Evolutionary conservation across 371 early-diverging fungal species (phyloP), one percentile per base, ranked within the genome.

Genomic region (Basidiobolus meristosporus): DNA sequence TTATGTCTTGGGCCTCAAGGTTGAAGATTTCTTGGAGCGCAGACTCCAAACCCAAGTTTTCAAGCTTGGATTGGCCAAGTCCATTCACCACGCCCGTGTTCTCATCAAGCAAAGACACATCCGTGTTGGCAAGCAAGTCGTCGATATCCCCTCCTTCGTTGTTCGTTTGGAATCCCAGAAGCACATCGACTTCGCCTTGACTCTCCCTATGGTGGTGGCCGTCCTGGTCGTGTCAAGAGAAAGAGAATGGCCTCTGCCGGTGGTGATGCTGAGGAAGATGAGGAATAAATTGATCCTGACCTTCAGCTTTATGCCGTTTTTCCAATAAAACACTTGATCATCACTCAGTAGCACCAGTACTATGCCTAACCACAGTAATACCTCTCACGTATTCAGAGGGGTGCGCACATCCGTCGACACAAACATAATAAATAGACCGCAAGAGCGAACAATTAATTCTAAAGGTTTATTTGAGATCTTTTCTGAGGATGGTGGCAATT

Each of bases 31-130:
- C 71, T 73, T 99, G 73, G 97, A 98, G 70, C 85, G 99, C 56
- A 86, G 99, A 57, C 86, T 99, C 52, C 99, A 99, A 73, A 92
- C 96, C 56, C 92, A 90, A 73, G 98, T 99, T 49, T 93, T 91
- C 84, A 90, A 91, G 80, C 73, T 82, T 44, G 98, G 99, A 48
- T 71, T 99, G 45, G 98, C 99, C 67, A 95, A 88, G 77, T 91
- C 91, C 47, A 89, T 99, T 56, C 99, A 99, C 76, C 97, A 98
- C 65, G 98, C 99, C 43, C 90, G 99, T 74, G 92, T 92, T 56
- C 67, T 99, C 56, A 98, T 99, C 70, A 82, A 86, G 53, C 93
- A 91, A 64, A 80, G 86, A 50, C 98, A 98, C 81, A 98, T 98
- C 64, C 86, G 83, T 53, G 98, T 97, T 59, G 98, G 98, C 61